Conservation (phyloP, 192 early-diverging fungal genomes). For the Umbelopsis vinacea region DNA sequence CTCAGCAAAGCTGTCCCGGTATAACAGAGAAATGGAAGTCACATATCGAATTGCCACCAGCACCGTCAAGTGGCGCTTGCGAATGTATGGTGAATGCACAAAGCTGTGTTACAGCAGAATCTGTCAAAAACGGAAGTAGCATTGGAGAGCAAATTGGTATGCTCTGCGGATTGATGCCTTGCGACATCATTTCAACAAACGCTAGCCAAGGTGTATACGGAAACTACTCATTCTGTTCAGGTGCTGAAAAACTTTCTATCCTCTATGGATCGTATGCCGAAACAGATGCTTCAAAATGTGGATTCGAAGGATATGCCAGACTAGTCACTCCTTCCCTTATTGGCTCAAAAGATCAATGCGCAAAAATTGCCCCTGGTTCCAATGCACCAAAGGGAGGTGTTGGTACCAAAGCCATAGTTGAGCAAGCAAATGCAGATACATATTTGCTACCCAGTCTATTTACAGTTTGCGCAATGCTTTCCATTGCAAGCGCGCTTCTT, state of each 20-base stretch:
- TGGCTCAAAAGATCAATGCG: conserved; percentile 10
- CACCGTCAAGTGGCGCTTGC: conserved; percentile 61
- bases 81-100: conserved; percentile 61
- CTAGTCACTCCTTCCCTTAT: conserved; percentile 5
- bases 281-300: conserved; percentile 12
- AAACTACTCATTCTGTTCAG: conserved; percentile 49
- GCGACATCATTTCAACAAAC: conserved; percentile 47
- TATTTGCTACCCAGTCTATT: background rate
- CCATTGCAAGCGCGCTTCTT: background rate
- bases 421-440: background rate
- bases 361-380: background rate
- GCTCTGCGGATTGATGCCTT: conserved; percentile 48
- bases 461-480: background rate
- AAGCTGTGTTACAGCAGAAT: conserved; percentile 46
- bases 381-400: background rate
- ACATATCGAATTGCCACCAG: conserved; percentile 55
- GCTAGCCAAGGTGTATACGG: conserved; percentile 47
- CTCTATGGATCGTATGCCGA: conserved; percentile 43
- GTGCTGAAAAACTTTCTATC: conserved; percentile 45
- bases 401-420: background rate
- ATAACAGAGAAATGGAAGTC: conserved; percentile 53
- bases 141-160: conserved; percentile 43
- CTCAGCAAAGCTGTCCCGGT: conserved; percentile 36
- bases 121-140: conserved; percentile 34
- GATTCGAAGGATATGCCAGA: conserved; percentile 23